These are phyloP conservation scores for Hypomyces perniciosus DNA, from an alignment of 2,329 filamentous ascomycete genomes.

Conservation along the genomic window DNA sequence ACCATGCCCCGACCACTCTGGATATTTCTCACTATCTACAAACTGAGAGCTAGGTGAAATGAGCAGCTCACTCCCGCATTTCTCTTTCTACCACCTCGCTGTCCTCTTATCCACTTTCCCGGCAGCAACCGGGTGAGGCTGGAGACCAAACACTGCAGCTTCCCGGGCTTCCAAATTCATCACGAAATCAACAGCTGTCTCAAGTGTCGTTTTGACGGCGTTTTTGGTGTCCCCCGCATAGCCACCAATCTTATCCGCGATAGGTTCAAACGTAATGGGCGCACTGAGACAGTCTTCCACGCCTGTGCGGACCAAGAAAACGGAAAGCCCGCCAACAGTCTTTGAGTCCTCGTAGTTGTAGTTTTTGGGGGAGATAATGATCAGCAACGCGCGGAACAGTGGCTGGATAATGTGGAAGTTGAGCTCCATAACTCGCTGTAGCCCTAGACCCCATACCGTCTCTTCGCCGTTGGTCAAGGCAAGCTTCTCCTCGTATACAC, in stretches of 20 bases:
- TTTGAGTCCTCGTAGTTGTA: not conserved
- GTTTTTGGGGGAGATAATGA: not conserved
- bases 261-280: conserved; percentile 13
- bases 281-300: conserved; percentile 10
- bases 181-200: conserved; percentile 12
- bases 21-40: conserved; percentile 1
- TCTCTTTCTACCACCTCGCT: not conserved
- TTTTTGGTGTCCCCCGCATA: not conserved
- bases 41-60: conserved; percentile 3
- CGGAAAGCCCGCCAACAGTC: not conserved
- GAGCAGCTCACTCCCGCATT: not conserved
- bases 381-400: not conserved
- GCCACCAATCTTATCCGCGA: not conserved
- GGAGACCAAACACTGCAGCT: conserved; percentile 10
- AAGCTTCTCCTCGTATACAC: not conserved
- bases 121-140: not conserved
- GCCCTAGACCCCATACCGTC: no score
- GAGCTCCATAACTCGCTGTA: no score
- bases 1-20: conserved; percentile 1
- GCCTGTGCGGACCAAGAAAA: conserved; percentile 1
- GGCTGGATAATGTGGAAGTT: conserved; percentile 1
- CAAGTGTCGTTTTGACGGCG: conserved; percentile 5
- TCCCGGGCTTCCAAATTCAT: conserved; percentile 12
- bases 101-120: not conserved
- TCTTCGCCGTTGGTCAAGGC: not conserved